Base-by-base conservation (phyloP, 2,329 filamentous ascomycete species). In the Apiospora phragmitis region DNA sequence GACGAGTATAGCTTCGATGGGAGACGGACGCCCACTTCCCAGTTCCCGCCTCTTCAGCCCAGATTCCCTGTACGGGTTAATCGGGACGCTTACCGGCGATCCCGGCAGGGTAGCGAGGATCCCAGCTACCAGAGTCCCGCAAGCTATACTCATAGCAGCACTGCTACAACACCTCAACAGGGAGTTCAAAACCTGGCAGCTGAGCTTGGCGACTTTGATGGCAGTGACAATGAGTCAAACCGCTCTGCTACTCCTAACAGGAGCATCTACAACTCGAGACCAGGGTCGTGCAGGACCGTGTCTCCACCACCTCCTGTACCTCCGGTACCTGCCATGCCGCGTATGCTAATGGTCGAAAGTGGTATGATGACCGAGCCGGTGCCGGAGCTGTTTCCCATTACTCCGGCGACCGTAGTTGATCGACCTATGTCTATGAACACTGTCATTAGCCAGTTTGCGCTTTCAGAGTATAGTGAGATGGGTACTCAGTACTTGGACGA, bases 181-280 rank as follows among this genome's bases (percentile, higher is more conserved):
- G 82, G 77, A 24, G 88, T 89, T 21, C 93, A 97, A 83, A 98
- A 93, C 77, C 85, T 99, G 68, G 97, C 96, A 79, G 94, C 94
- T 51, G 96, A 99, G 81, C 87, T 99, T 55, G 94, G 93, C 69
- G 93, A 94, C 74, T 84, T 98, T 59, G 92, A 90, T 72, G 90
- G 90, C 73, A 92, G 92, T 75, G 93, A 94, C 73, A 93, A 94
- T 71, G 91, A 92, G 72, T 91, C 92, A 69, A 85, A 82, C 71
- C 77, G 82, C 38, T 85, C 84, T 24, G 86, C 83, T 35, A 91
- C 89, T 41, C 89, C 89, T 35, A 88, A 85, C 73, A 84, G 85
- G 47, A 85, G 84, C 71, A 76, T 81, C 29, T 84, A 85, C 59
- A 85, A 83, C 24, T 75, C 81, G 59, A 88, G 86, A 7, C 86